Percentiles rank a stretch among this genome's conserved stretches.
phyloP scores from a whole-genome alignment of 148 eudicot genomes.

The Drosera capensis region DNA sequence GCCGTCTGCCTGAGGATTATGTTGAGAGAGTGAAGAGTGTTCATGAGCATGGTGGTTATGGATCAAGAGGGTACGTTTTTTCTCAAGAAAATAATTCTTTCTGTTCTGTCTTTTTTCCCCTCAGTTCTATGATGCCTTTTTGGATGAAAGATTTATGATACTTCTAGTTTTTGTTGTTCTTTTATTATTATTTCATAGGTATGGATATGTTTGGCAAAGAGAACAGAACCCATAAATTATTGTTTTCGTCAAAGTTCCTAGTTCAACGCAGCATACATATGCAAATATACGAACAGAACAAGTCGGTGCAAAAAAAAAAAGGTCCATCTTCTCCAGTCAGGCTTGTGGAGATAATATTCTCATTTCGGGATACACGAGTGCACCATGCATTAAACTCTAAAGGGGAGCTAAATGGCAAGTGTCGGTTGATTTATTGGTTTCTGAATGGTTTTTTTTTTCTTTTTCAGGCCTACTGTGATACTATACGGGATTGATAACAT shows the following conservation, averaged over 20 bases:
- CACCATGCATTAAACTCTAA: too few species aligned
- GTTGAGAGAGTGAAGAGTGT: conserved; percentile 70
- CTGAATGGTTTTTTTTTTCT: background rate
- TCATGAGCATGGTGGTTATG: conserved; percentile 90
- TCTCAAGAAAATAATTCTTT: too few species aligned
- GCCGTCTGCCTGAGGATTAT: conserved; percentile 75
- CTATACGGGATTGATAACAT: conserved; percentile 73
- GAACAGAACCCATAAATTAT: conserved; percentile 29
- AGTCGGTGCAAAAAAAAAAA: too few species aligned
- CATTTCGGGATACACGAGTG: too few species aligned
- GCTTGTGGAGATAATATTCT: too few species aligned
- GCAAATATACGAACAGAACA: too few species aligned
- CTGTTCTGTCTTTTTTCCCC: background rate
- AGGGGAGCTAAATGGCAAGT: too few species aligned
- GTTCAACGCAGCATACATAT: too few species aligned
- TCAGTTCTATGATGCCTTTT: background rate
- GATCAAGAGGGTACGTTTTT: conserved; percentile 69
- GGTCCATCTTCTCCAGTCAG: too few species aligned
- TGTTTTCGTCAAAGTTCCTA: background rate
- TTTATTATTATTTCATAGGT: conserved; percentile 20
- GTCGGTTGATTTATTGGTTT: too few species aligned
- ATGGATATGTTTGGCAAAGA: conserved; percentile 92
- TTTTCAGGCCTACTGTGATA: conserved; percentile 78
- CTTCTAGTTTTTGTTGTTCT: background rate
- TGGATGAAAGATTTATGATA: background rate